phyloP scores from a whole-genome alignment of 2,329 filamentous ascomycete species.

The Ceratocystis cacaofunesta region DNA sequence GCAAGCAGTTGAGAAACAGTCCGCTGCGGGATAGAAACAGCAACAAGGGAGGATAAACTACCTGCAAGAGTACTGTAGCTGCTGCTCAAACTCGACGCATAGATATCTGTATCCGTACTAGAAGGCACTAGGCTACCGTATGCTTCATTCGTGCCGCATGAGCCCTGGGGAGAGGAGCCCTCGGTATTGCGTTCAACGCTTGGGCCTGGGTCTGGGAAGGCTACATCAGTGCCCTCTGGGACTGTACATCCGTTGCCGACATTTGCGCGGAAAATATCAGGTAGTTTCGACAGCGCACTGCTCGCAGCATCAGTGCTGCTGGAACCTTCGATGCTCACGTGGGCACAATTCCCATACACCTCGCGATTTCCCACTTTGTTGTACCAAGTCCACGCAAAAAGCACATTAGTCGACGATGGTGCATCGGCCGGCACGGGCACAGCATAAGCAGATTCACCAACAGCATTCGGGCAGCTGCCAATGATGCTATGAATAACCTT shows the following conservation, averaged over 20 bases:
- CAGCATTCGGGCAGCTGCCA: conserved; percentile 25
- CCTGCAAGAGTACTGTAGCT: background rate
- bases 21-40: background rate
- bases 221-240: conserved; percentile 38
- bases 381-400: conserved; percentile 51
- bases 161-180: conserved; percentile 22
- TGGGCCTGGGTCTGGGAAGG: conserved; percentile 47
- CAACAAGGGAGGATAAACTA: background rate
- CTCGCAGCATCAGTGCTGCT: conserved; percentile 24
- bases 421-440: conserved; percentile 41
- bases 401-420: conserved; percentile 31
- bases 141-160: background rate
- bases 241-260: conserved; percentile 42
- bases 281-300: conserved; percentile 40
- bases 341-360: conserved; percentile 57
- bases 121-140: background rate
- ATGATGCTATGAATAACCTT: conserved; percentile 32
- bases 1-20: no score
- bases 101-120: background rate
- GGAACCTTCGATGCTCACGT: conserved; percentile 33
- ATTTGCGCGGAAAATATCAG: conserved; percentile 45
- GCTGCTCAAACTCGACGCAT: background rate
- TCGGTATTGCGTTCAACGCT: conserved; percentile 27
- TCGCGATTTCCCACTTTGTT: conserved; percentile 49
- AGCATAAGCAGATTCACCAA: conserved; percentile 29